These are phyloP conservation scores for Helotiales sp. DNA, from an alignment of 2,329 filamentous ascomycete genomes.

Conservation along the genomic window DNA sequence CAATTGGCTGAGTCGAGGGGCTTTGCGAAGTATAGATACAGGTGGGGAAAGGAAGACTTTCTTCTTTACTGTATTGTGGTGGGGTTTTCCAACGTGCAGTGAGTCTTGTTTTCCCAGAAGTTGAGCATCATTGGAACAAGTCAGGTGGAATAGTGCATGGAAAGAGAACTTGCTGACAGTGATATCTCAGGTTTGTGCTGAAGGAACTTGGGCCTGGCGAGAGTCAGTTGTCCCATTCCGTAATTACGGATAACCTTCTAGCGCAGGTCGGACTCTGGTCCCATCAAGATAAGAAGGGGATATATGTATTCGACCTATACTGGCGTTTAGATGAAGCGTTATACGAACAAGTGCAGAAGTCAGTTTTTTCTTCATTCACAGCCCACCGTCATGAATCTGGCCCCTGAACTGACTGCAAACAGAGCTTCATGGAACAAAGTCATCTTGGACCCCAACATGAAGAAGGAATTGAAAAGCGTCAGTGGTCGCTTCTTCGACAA, in stretches of 20 bases:
- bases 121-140: no score
- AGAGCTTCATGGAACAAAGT: conserved; percentile 25
- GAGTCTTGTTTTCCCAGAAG: background rate
- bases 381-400: no score
- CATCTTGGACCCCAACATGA: conserved; percentile 24
- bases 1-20: conserved; percentile 4
- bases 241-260: conserved; percentile 10
- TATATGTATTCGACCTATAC: conserved; percentile 14
- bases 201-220: conserved; percentile 12
- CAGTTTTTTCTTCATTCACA: no score
- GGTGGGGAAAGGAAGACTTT: conserved; percentile 10
- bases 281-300: conserved; percentile 1
- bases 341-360: conserved; percentile 21
- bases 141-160: no score
- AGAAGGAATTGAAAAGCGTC: conserved; percentile 18
- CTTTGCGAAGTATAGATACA: conserved; percentile 19
- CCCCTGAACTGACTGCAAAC: background rate
- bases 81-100: conserved; percentile 10
- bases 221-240: conserved; percentile 11
- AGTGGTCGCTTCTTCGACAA: conserved; percentile 23
- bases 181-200: background rate
- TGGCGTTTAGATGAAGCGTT: conserved; percentile 14
- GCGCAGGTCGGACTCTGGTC: conserved; percentile 17
- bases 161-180: background rate
- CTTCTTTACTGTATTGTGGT: conserved; percentile 14